Evolutionary conservation across 2,329 filamentous ascomycete species (phyloP).

Genomic region (Zasmidium cellare): DNA sequence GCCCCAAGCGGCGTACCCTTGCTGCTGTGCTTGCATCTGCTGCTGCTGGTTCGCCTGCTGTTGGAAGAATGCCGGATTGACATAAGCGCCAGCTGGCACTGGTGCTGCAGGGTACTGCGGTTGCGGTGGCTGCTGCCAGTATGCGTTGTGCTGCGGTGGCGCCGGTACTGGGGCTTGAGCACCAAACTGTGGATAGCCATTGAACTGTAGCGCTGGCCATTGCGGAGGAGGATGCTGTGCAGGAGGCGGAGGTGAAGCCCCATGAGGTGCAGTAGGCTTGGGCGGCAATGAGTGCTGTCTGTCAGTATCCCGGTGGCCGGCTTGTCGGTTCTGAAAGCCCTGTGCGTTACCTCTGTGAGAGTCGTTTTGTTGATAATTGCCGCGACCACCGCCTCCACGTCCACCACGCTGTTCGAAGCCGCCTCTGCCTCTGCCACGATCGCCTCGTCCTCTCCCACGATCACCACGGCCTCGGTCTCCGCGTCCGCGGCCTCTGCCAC

Average conservation of each 20-base stretch:
- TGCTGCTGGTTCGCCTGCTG: slow-evolving; percentile 13
- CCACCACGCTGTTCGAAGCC: slow-evolving; percentile 19
- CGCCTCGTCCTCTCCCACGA: slow-evolving; percentile 25
- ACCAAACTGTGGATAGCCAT: slow-evolving; percentile 43
- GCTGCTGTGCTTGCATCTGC: too few relatives aligned
- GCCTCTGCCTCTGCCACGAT: slow-evolving; percentile 22
- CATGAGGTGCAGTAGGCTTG: slow-evolving; percentile 12
- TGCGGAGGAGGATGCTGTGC: neutral
- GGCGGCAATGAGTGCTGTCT: slow-evolving; percentile 17
- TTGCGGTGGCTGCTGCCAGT: slow-evolving; percentile 16
- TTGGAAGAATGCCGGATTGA: slow-evolving; percentile 14
- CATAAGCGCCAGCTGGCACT: slow-evolving; percentile 8
- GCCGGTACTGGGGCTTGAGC: slow-evolving; percentile 6
- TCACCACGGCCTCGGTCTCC: slow-evolving; percentile 31
- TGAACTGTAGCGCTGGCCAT: slow-evolving; percentile 70
- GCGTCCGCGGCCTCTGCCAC: slow-evolving; percentile 34
- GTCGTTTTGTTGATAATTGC: slow-evolving; percentile 2
- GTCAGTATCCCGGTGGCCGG: slow-evolving; percentile 9
- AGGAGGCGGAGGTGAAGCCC: neutral
- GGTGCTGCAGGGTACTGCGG: slow-evolving; percentile 5
- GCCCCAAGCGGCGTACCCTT: slow-evolving; percentile 7
- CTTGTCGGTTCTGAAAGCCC: slow-evolving; percentile 28
- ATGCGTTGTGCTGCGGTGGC: slow-evolving; percentile 27
- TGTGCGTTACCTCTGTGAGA: slow-evolving; percentile 23
- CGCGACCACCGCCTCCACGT: slow-evolving; percentile 9